These are phyloP conservation scores for Paspalum notatum DNA, from an alignment of 176 grass and related monocot species.

Conservation along the genomic window DNA sequence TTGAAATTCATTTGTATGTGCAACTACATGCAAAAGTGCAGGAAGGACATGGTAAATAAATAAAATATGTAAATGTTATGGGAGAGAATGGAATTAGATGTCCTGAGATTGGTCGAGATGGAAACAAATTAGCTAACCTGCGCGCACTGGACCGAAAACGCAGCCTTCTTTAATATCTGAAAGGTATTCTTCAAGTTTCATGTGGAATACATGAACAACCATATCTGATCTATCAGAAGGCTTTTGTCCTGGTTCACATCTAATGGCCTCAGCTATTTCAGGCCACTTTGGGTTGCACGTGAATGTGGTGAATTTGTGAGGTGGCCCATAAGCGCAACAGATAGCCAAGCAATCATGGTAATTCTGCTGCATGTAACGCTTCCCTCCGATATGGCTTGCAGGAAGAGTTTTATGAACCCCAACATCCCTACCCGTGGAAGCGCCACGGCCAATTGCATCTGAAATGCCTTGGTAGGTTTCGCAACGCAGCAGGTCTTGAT, in stretches of 20 bases:
- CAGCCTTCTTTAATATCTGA: neutral
- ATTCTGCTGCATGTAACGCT: slow-evolving; percentile 18
- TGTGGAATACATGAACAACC: neutral
- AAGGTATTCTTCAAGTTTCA: neutral
- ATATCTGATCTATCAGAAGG: neutral
- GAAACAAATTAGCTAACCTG: neutral
- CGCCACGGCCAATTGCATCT: neutral
- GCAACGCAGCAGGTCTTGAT: neutral
- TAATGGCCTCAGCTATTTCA: neutral
- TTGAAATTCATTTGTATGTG: too few relatives aligned
- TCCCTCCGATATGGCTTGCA: neutral
- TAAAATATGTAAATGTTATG: too few relatives aligned
- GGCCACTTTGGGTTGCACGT: slow-evolving; percentile 14
- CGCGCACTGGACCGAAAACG: neutral
- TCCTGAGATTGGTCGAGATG: too few relatives aligned
- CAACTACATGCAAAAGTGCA: too few relatives aligned
- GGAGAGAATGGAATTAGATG: too few relatives aligned
- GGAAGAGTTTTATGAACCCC: neutral
- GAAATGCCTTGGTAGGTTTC: neutral
- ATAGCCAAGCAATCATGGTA: slow-evolving; percentile 29
- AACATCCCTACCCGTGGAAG: neutral
- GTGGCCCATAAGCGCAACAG: neutral
- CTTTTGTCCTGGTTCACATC: neutral
- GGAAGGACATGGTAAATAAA: too few relatives aligned
- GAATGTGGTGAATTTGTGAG: slow-evolving; percentile 2